A percentile compares a stretch with the other conserved stretches of the same genome.
These are phyloP conservation scores for Capsicum baccatum DNA, from an alignment of 257 asterid species.

Conservation along the genomic window DNA sequence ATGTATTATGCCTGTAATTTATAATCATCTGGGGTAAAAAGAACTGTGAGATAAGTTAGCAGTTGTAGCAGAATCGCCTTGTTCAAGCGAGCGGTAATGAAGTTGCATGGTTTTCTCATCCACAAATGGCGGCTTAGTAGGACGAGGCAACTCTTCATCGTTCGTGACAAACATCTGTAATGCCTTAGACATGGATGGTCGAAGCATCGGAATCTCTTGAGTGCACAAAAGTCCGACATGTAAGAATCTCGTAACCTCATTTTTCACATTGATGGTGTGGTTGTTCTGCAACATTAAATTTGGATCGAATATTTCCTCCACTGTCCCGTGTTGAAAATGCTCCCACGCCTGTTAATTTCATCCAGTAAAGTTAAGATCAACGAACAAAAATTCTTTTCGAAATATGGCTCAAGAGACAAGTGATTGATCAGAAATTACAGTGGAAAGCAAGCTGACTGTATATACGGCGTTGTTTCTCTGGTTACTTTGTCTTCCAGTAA, in stretches of 20 bases:
- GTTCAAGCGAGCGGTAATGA: too few relatives aligned
- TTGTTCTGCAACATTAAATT: constrained; percentile 46
- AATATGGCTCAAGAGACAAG: background rate
- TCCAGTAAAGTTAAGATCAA: background rate
- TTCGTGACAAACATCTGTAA: constrained; percentile 30
- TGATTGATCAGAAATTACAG: constrained; percentile 34
- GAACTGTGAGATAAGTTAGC: too few relatives aligned
- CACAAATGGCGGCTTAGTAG: too few relatives aligned
- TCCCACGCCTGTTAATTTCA: constrained; percentile 44
- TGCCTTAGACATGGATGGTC: constrained; percentile 37
- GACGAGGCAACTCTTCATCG: background rate
- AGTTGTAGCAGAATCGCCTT: too few relatives aligned
- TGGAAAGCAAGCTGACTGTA: constrained; percentile 38
- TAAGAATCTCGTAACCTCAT: constrained; percentile 27
- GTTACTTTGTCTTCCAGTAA: constrained; percentile 44
- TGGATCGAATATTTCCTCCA: constrained; percentile 48
- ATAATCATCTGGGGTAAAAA: too few relatives aligned
- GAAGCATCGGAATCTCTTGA: constrained; percentile 15
- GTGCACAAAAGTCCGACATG: constrained; percentile 36
- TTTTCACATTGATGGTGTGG: background rate
- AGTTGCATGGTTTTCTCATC: too few relatives aligned
- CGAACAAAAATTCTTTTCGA: background rate
- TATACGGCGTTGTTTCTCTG: constrained; percentile 39
- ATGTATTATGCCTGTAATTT: too few relatives aligned
- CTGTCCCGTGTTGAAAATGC: constrained; percentile 41